Evolutionary conservation across 2,329 filamentous ascomycete genomes (phyloP), one percentile per base, ranked within the genome.

Genomic region (Talaromyces albobiverticillius): DNA sequence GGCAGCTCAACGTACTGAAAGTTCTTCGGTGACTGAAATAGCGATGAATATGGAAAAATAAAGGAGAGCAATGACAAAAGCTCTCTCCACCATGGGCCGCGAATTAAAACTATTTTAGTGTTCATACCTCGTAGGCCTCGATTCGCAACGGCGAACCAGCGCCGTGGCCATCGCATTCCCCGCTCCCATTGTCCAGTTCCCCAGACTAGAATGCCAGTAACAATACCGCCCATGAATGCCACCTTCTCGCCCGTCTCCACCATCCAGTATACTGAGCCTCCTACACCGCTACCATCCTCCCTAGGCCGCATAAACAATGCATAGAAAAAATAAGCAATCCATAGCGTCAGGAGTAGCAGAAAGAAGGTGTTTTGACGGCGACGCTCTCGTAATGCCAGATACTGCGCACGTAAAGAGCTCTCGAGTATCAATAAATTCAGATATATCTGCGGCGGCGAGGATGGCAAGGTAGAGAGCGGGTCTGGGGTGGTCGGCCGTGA

Each of bases 381-480:
- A 40, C 94, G 87, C 45, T 91, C 89, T 56, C 93, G 89, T 42
- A 97, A 82, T 59, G 91, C 89, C 54, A 99, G 85, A 73, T 95
- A 97, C 66, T 99, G 94, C 22, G 90, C 87, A 60, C 94, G 90
- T 32, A 99, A 79, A 4, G 91, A 96, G 46, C 90, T 91, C 72
- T 99, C 94, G 71, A 99, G 89, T 64, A 99, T 95, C 56, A 99
- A 83, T 22, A 99, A 87, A 73, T 99, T 99, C 65, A 99, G 85
- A 76, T 99, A 99, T 67, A 99, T 96, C 79, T 96, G 94, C 52
- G 90, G 90, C 43, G 92, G 92, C 14, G 90, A 90, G 67, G 89
- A 93, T n/a, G 92, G 92, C 14, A 93, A 84, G 58, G 87, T 85
- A 63, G 85, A 86, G 59, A 93, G 82, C 25, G 90, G 90, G 68